Evolutionary conservation across 768 basidiomycete species (phyloP).

Genomic region (Clitopilus passeckerianus): DNA sequence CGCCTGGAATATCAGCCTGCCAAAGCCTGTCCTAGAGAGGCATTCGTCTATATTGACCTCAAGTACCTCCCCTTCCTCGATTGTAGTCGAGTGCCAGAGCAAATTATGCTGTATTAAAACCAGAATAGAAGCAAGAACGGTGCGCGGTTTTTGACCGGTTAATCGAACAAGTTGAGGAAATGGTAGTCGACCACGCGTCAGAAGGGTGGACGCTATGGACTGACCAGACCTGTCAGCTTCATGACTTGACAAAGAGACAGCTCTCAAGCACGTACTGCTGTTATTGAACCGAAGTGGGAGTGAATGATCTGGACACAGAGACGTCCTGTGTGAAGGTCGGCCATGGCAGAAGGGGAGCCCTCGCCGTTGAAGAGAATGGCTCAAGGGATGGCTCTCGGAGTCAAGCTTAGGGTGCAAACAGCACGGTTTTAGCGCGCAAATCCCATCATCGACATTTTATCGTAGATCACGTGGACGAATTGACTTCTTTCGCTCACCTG

Average conservation of each 20-base stretch:
- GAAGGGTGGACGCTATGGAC: constrained; percentile 69
- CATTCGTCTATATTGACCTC: constrained; percentile 86
- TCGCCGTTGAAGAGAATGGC: neutral
- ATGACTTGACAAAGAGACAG: neutral
- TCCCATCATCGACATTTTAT: neutral
- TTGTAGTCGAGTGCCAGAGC: constrained; percentile 75
- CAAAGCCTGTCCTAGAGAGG: constrained; percentile 76
- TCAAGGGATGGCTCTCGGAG: neutral
- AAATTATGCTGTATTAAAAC: constrained; percentile 89
- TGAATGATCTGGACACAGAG: constrained; percentile 54
- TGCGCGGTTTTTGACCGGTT: constrained; percentile 62
- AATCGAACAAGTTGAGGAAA: constrained; percentile 64
- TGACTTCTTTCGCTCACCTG: too few relatives aligned
- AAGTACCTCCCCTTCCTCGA: constrained; percentile 69
- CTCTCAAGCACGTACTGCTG: constrained; percentile 44
- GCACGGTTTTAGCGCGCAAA: neutral
- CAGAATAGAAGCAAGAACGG: constrained; percentile 65
- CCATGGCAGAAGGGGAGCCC: constrained; percentile 32
- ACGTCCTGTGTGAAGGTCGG: constrained; percentile 48
- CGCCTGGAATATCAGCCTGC: constrained; percentile 73
- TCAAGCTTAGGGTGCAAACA: neutral
- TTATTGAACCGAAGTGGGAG: constrained; percentile 54
- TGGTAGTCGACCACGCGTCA: constrained; percentile 82
- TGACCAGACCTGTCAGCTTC: constrained; percentile 20
- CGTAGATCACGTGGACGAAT: neutral